Percentiles rank a stretch among this genome's conserved stretches.
Conservation (phyloP, 2,329 filamentous ascomycete genomes). For the Hymenoscyphus salicellus region DNA sequence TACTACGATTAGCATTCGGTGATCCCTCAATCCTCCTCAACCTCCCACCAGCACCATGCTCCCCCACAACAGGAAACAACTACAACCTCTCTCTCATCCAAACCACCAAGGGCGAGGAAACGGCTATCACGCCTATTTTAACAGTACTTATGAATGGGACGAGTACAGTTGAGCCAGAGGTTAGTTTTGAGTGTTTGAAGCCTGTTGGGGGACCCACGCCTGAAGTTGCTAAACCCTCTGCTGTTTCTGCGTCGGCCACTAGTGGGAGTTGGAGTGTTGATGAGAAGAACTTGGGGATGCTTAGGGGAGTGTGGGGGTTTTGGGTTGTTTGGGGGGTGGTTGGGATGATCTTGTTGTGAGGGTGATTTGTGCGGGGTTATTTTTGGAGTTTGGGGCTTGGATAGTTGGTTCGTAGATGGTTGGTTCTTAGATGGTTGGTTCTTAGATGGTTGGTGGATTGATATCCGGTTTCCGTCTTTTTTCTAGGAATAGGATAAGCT, state of each 20-base stretch:
- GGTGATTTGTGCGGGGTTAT: too few relatives aligned
- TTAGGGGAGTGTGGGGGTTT: not conserved
- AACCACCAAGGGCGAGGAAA: too few relatives aligned
- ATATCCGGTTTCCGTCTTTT: too few relatives aligned
- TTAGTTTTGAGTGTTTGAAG: not conserved
- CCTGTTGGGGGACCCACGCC: not conserved
- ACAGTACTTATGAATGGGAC: not conserved
- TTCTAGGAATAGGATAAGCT: too few relatives aligned
- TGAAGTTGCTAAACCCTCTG: not conserved
- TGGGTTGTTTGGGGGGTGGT: too few relatives aligned
- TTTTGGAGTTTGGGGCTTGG: too few relatives aligned
- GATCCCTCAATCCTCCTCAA: not conserved
- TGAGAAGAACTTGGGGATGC: not conserved
- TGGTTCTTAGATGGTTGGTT: too few relatives aligned
- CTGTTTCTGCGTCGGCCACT: not conserved
- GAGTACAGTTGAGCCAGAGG: not conserved
- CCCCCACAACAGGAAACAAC: not conserved
- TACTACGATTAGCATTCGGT: not conserved
- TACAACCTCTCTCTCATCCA: not conserved
- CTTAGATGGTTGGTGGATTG: too few relatives aligned
- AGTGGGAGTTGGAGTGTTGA: not conserved
- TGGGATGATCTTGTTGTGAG: too few relatives aligned
- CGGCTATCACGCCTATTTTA: too few relatives aligned
- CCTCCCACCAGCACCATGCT: not conserved
- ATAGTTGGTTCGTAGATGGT: too few relatives aligned